Evolutionary conservation across 352 stramenopile species (phyloP).

Genomic region (Peronospora belbahrii): DNA sequence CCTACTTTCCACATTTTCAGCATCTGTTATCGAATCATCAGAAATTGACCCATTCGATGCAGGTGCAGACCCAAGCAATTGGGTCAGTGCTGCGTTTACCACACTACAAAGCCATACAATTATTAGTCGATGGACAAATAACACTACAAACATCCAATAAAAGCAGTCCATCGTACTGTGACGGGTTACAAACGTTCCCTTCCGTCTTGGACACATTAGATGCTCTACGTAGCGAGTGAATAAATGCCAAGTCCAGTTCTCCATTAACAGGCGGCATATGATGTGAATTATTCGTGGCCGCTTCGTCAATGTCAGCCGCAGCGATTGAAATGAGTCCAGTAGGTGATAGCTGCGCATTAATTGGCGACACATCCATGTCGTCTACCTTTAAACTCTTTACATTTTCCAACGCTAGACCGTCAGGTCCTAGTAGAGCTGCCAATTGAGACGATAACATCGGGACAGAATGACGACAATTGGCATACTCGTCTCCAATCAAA

Average conservation of each 20-base stretch:
- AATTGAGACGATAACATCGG: conserved; percentile 20
- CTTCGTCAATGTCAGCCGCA: conserved; percentile 75
- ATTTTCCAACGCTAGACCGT: conserved; percentile 40
- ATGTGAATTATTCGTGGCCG: conserved; percentile 26
- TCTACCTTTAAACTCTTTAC: conserved; percentile 35
- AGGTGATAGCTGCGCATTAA: conserved; percentile 57
- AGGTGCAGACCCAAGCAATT: conserved; percentile 21
- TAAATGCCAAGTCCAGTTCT: conserved; percentile 59
- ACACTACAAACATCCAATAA: background rate
- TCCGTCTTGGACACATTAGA: conserved; percentile 3
- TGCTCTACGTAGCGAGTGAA: conserved; percentile 41
- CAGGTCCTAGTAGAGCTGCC: conserved; percentile 30
- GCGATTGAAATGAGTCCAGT: conserved; percentile 77
- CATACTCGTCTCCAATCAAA: conserved; percentile 19
- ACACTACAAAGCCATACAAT: conserved; percentile 10
- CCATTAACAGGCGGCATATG: conserved; percentile 28
- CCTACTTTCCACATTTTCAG: conserved; percentile 16
- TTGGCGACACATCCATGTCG: conserved; percentile 36
- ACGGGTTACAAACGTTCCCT: background rate
- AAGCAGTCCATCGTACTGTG: conserved; percentile 6
- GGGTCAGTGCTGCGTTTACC: conserved; percentile 21
- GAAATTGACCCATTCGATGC: background rate
- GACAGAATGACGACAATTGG: conserved; percentile 6
- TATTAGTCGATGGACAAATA: background rate
- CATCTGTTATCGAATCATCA: conserved; percentile 1